These are phyloP conservation scores for Sutorius eximius DNA, from an alignment of 1,284 basidiomycete genomes.

Conservation along the genomic window DNA sequence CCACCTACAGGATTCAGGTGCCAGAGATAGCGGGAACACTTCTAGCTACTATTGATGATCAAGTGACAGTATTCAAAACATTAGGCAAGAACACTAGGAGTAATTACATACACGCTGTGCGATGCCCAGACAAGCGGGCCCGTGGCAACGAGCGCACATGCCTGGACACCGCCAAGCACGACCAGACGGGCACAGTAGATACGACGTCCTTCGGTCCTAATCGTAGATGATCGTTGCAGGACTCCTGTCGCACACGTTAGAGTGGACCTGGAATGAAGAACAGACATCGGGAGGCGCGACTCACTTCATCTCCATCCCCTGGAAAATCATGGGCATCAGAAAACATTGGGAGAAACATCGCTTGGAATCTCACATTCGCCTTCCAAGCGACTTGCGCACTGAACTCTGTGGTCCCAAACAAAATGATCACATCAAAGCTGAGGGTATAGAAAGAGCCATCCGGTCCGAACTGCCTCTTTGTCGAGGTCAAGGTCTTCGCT, in stretches of 20 bases:
- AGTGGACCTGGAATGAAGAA: background rate
- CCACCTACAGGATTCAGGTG: background rate
- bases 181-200: background rate
- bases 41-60: background rate
- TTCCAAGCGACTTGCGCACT: constrained; percentile 49
- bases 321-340: background rate
- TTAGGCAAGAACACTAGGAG: background rate
- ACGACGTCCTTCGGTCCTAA: constrained; percentile 1
- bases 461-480: background rate
- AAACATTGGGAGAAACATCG: constrained; percentile 33
- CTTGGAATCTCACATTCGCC: constrained; percentile 43
- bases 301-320: constrained; percentile 15
- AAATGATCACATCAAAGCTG: constrained; percentile 9
- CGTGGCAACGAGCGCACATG: background rate
- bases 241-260: background rate
- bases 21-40: too few species aligned
- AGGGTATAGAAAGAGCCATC: constrained; percentile 4
- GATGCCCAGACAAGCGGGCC: background rate
- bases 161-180: background rate
- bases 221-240: constrained; percentile 15
- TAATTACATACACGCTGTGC: background rate
- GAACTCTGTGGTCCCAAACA: constrained; percentile 24
- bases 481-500: background rate
- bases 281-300: background rate
- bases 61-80: background rate